A percentile compares a stretch with the other conserved stretches of the same genome.
Conservation (phyloP, 2,329 filamentous ascomycete genomes). For the Epichloe elymi region DNA sequence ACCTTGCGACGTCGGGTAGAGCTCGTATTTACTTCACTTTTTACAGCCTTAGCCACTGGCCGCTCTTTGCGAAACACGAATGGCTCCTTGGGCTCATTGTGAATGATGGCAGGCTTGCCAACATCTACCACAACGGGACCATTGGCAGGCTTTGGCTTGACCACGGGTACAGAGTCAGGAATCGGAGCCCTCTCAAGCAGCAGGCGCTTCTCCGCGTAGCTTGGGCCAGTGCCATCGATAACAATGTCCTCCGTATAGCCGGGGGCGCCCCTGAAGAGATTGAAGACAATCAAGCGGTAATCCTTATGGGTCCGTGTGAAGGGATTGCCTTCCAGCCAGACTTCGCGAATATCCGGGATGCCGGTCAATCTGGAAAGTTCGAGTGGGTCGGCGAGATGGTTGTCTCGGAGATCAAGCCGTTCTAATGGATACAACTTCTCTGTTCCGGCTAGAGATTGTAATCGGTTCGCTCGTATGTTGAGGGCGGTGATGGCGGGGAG, state of each 20-base stretch:
- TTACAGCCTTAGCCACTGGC: conserved; percentile 36
- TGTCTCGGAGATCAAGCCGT: conserved; percentile 81
- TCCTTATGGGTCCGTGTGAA: conserved; percentile 78
- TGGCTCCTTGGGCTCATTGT: conserved; percentile 36
- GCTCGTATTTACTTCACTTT: conserved; percentile 44
- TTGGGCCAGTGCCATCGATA: conserved; percentile 73
- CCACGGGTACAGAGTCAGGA: conserved; percentile 61
- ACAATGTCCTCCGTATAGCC: conserved; percentile 84
- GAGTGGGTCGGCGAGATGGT: conserved; percentile 76
- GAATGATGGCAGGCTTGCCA: conserved; percentile 51
- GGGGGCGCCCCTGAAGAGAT: conserved; percentile 79
- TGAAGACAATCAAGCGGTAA: conserved; percentile 87
- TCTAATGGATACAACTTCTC: conserved; percentile 83
- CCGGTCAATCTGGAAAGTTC: conserved; percentile 82
- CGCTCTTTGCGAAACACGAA: conserved; percentile 47
- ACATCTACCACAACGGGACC: conserved; percentile 50
- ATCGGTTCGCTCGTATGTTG: conserved; percentile 78
- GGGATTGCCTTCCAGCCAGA: conserved; percentile 86
- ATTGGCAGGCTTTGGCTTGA: conserved; percentile 55
- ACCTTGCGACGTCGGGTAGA: conserved; percentile 47
- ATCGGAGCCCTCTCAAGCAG: conserved; percentile 72
- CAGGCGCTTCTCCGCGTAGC: conserved; percentile 73
- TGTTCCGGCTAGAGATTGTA: conserved; percentile 77
- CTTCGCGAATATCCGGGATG: conserved; percentile 81
- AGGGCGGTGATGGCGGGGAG: conserved; percentile 87